These are phyloP conservation scores for Cerioporus squamosus DNA, from an alignment of 1,284 basidiomycete species.

Conservation along the genomic window DNA sequence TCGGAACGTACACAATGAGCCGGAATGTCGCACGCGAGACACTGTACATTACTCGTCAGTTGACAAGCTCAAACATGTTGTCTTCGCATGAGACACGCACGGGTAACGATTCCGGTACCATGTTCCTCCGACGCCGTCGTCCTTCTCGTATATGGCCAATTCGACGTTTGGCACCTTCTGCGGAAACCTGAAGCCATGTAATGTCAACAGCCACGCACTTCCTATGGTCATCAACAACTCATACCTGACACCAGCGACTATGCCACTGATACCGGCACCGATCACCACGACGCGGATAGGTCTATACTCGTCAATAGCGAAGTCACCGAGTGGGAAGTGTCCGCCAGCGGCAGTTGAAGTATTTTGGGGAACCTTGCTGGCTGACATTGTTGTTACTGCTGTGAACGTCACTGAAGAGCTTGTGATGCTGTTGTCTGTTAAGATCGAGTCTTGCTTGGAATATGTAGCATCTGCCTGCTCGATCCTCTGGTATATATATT, in stretches of 20 bases:
- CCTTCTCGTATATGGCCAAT: constrained; percentile 62
- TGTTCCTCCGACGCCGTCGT: constrained; percentile 60
- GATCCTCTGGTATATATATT: too few relatives aligned
- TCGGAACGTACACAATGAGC: constrained; percentile 49
- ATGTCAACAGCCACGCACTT: constrained; percentile 25
- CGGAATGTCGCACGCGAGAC: constrained; percentile 60
- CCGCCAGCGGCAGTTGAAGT: constrained; percentile 45
- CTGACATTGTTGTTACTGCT: constrained; percentile 31
- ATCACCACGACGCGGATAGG: constrained; percentile 52
- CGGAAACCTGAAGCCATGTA: constrained; percentile 50
- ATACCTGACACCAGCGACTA: constrained; percentile 55
- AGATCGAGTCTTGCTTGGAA: too few relatives aligned
- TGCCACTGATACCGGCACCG: constrained; percentile 55
- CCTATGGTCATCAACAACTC: neutral
- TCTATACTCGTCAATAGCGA: constrained; percentile 45
- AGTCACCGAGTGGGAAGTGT: neutral
- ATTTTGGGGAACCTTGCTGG: too few relatives aligned
- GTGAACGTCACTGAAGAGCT: too few relatives aligned
- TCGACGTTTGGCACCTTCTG: constrained; percentile 58
- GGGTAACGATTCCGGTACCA: constrained; percentile 52
- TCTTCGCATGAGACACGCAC: constrained; percentile 16
- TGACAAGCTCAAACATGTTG: neutral
- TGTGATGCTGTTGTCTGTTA: too few relatives aligned
- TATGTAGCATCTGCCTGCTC: too few relatives aligned
- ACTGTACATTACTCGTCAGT: constrained; percentile 25